Evolutionary conservation across 2,329 filamentous ascomycete species (phyloP).

Genomic region (Phaeosphaeria sp.): DNA sequence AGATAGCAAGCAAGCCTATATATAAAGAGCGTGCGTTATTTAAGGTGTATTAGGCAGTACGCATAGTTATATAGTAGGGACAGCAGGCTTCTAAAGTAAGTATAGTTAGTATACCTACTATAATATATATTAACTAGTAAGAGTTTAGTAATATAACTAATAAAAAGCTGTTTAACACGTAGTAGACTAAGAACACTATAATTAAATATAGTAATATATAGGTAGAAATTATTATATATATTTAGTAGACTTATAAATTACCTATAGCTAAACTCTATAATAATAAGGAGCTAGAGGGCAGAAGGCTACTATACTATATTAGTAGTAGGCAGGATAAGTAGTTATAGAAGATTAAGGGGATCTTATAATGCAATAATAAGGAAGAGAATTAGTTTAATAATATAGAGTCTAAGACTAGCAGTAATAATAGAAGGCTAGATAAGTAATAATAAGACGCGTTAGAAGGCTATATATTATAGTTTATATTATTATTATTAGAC

Average conservation of each 20-base stretch:
- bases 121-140: slow-evolving; percentile 8
- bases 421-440: neutral
- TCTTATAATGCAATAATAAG: neutral
- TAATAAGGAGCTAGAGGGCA: slow-evolving; percentile 1
- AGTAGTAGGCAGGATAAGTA: slow-evolving; percentile 3
- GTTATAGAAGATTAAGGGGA: slow-evolving; percentile 5
- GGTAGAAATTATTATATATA: slow-evolving; percentile 10
- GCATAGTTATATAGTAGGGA: slow-evolving; percentile 10
- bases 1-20: slow-evolving; percentile 2
- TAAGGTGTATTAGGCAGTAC: slow-evolving; percentile 4
- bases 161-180: slow-evolving; percentile 8
- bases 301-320: slow-evolving; percentile 4
- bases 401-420: neutral
- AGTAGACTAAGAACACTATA: slow-evolving; percentile 7
- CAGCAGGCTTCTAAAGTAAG: slow-evolving; percentile 3
- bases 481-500: slow-evolving; percentile 13
- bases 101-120: slow-evolving; percentile 6
- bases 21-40: slow-evolving; percentile 2
- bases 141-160: slow-evolving; percentile 1
- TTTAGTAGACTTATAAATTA: slow-evolving; percentile 9
- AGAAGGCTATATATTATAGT: slow-evolving; percentile 5
- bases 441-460: slow-evolving; percentile 2
- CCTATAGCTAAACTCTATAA: neutral
- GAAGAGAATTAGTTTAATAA: slow-evolving; percentile 1
- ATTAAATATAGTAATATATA: slow-evolving; percentile 7